Evolutionary conservation across 768 basidiomycete genomes (phyloP).

Genomic region (Hebeloma cylindrosporum): DNA sequence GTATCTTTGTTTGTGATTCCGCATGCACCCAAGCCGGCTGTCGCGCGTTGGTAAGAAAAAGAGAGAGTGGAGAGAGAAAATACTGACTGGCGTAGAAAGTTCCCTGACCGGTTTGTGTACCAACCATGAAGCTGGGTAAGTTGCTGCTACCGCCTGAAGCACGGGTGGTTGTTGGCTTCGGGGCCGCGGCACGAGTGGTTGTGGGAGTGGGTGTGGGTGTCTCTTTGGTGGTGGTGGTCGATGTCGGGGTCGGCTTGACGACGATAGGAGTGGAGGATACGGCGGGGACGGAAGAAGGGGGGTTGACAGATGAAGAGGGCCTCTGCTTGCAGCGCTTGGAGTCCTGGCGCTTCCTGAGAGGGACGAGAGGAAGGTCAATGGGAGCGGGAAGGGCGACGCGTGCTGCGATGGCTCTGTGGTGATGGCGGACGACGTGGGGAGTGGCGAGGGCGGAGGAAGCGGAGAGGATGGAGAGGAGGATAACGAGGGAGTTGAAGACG

Average conservation of each 20-base stretch:
- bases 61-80: not conserved
- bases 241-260: constrained; percentile 14
- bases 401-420: constrained; percentile 45
- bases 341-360: constrained; percentile 31
- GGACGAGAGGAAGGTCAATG: constrained; percentile 18
- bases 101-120: constrained; percentile 52
- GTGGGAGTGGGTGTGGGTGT: constrained; percentile 21
- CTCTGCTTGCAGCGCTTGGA: constrained; percentile 36
- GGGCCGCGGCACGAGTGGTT: constrained; percentile 10
- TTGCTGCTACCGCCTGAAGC: constrained; percentile 18
- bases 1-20: constrained; percentile 53
- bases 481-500: constrained; percentile 42
- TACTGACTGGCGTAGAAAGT: constrained; percentile 54
- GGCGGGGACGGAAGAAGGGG: constrained; percentile 11
- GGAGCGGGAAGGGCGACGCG: constrained; percentile 38
- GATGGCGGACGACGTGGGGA: constrained; percentile 41
- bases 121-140: constrained; percentile 43
- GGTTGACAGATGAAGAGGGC: constrained; percentile 29
- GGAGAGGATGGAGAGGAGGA: constrained; percentile 44
- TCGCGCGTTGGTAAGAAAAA: constrained; percentile 5
- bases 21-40: constrained; percentile 65
- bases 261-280: constrained; percentile 11
- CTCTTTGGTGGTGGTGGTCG: constrained; percentile 20
- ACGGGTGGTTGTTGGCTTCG: constrained; percentile 22
- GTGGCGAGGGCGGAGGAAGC: constrained; percentile 38